phyloP scores from a whole-genome alignment of 306 rosid genomes.

The Citrullus mucosospermus region DNA sequence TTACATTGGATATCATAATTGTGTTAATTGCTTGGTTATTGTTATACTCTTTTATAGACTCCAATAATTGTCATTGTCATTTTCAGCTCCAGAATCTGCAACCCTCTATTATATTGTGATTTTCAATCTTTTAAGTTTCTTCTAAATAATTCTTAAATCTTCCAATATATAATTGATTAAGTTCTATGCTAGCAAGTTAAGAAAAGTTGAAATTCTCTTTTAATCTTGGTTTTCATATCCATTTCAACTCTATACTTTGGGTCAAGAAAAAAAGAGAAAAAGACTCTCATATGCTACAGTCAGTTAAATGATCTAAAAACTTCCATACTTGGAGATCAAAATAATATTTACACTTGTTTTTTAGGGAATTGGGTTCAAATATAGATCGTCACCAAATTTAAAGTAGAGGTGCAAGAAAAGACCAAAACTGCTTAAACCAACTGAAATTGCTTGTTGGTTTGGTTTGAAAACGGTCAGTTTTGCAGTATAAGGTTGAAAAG shows the following conservation, averaged over 20 bases:
- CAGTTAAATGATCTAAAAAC: no score
- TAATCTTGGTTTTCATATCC: not conserved
- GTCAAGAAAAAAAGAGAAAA: no score
- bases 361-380: not conserved
- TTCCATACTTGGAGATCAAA: no score
- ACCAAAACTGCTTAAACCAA: no score
- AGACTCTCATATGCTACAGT: no score
- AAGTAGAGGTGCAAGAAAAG: no score
- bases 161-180: not conserved
- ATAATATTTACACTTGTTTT: no score
- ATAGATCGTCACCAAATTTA: not conserved
- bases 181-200: not conserved
- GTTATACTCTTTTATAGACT: not conserved
- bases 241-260: not conserved
- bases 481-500: no score
- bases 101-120: not conserved
- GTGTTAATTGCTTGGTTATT: not conserved
- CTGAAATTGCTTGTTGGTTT: no score
- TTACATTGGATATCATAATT: not conserved
- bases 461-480: no score
- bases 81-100: not conserved
- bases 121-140: not conserved
- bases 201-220: not conserved
- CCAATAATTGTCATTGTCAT: not conserved
- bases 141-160: not conserved